A percentile compares a stretch with the other conserved stretches of the same genome.
Evolutionary conservation across 1,139 yeast genomes (phyloP).

Genomic region (Saccharomycopsis hybrid): DNA sequence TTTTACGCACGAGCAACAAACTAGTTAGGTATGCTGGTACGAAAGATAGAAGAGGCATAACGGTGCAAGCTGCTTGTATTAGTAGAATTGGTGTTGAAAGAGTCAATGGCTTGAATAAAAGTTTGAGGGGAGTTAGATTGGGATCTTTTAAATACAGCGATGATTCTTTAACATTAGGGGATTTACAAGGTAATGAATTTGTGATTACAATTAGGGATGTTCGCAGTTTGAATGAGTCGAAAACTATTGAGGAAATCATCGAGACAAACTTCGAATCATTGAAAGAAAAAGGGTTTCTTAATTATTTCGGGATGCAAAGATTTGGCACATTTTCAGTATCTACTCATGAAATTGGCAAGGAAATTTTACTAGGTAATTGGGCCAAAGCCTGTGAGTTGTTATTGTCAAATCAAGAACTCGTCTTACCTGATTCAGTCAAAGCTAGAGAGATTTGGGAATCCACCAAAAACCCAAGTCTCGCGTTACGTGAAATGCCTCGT

Average conservation of each 20-base stretch:
- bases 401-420: constrained; percentile 78
- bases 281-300: constrained; percentile 69
- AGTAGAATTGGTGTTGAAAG: constrained; percentile 72
- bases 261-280: constrained; percentile 52
- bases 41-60: constrained; percentile 92
- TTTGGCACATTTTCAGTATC: constrained; percentile 94
- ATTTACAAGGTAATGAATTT: constrained; percentile 82
- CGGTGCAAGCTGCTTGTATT: constrained; percentile 77
- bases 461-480: constrained; percentile 56
- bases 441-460: constrained; percentile 80
- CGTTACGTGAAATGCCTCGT: constrained; percentile 75
- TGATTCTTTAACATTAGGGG: constrained; percentile 65
- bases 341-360: constrained; percentile 79
- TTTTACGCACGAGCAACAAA: constrained; percentile 67
- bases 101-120: constrained; percentile 67
- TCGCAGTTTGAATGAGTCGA: constrained; percentile 28
- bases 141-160: constrained; percentile 75
- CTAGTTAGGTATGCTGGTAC: constrained; percentile 85
- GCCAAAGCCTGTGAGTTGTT: constrained; percentile 70
- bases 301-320: constrained; percentile 95
- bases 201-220: constrained; percentile 77
- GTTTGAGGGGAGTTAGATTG: constrained; percentile 63
- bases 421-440: constrained; percentile 73
- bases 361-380: constrained; percentile 69
- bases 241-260: constrained; percentile 34